Evolutionary conservation across 2,329 filamentous ascomycete genomes (phyloP).

Genomic region (Zasmidium citrigriseum): DNA sequence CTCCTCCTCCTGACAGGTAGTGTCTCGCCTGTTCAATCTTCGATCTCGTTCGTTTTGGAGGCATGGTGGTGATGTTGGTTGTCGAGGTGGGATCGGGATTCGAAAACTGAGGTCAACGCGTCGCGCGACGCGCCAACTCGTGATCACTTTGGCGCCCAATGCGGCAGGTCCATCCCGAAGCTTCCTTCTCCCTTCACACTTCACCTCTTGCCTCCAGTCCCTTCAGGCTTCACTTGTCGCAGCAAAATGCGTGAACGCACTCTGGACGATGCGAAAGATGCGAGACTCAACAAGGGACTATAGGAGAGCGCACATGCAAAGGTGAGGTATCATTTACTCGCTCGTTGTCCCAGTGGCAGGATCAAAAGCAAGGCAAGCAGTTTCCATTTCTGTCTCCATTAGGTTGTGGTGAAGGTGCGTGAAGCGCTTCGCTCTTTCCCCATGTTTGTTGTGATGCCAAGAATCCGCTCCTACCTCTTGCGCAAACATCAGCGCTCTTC

Average conservation of each 20-base stretch:
- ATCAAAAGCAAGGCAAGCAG: too few relatives aligned
- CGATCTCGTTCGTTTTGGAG: slow-evolving; percentile 42
- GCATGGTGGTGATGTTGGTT: slow-evolving; percentile 33
- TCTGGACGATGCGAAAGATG: too few relatives aligned
- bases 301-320: too few relatives aligned
- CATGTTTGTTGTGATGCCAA: too few relatives aligned
- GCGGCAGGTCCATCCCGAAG: neutral
- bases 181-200: neutral
- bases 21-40: slow-evolving; percentile 50
- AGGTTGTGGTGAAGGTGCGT: too few relatives aligned
- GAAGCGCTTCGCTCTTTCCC: too few relatives aligned
- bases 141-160: slow-evolving; percentile 4
- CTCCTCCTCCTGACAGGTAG: slow-evolving; percentile 60
- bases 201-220: neutral
- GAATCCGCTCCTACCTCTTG: neutral
- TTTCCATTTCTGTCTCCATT: too few relatives aligned
- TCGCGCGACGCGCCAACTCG: slow-evolving; percentile 4
- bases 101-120: neutral
- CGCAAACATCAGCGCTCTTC: neutral
- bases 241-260: too few relatives aligned
- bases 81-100: neutral
- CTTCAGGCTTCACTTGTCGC: too few relatives aligned
- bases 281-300: too few relatives aligned
- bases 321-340: too few relatives aligned
- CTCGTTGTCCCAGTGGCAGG: neutral